Base-by-base conservation (phyloP, 306 rosid species). In the Sphenostylis stenocarpa region DNA sequence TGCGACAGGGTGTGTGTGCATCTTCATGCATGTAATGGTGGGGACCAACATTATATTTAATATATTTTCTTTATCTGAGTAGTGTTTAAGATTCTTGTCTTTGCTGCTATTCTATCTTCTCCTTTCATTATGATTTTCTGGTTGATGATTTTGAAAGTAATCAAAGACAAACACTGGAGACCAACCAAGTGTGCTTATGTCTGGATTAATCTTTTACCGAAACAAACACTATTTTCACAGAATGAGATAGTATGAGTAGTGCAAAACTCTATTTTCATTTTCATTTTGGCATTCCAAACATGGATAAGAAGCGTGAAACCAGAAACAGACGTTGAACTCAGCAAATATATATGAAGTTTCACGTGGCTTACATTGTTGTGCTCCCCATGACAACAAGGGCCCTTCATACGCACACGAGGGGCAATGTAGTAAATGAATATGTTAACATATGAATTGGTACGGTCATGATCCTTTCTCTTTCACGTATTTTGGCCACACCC, bases 11-110 rank as follows among this genome's bases (percentile, higher is more conserved):
- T 33, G 38, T 28, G 38, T 28, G 29, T 36, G 75, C 47, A 71
- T 53, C 29, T 64, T 44, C 38, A 20, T 70, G 20, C 45, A 45
- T 16, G 68, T n/a, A 53, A 43, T 71, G 26, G 7, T 17, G 52
- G 77, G 80, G 67, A 64, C 77, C 86, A 67, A 3, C 7, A 21
- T 52, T n/a, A n/a, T n/a, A n/a, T 71, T 79, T 49, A 14, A 73
- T 82, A 36, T 47, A 19, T 34, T 72, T 16, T 56, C 24, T 1
- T 20, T 9, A 47, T 72, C 53, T 13, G 43, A 56, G 51, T 72
- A 76, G 73, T 28, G 61, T 72, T 65, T 21, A n/a, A 34, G 60
- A 72, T 77, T 72, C 61, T 45, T 65, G 62, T 28, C 43, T 62
- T 68, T 43, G 39, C 13, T 62, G 58, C 3, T 16, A 3, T 29